Conservation (phyloP, 257 asterid species). For the Perilla frutescens region DNA sequence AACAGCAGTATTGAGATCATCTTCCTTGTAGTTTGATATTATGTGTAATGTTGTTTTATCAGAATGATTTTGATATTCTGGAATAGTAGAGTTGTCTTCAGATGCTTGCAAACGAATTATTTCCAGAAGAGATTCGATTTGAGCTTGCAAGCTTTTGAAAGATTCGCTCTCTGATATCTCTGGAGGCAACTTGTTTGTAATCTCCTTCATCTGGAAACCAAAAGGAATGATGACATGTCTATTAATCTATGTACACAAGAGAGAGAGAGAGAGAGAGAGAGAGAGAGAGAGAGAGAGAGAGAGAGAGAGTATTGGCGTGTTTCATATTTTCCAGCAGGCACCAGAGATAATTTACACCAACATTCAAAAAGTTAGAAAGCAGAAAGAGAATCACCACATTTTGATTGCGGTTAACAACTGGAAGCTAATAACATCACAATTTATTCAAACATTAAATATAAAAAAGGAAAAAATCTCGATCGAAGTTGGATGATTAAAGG, state of each 20-base stretch:
- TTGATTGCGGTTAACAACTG: too few relatives aligned
- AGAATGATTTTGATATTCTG: conserved; percentile 37
- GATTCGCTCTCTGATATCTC: conserved; percentile 62
- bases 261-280: conserved; percentile 12
- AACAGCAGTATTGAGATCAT: conserved; percentile 21
- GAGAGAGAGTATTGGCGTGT: conserved; percentile 9
- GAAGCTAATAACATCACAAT: too few relatives aligned
- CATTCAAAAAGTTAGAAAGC: neutral
- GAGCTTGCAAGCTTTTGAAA: conserved; percentile 52
- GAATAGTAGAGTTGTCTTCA: conserved; percentile 40
- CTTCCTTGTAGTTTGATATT: conserved; percentile 25
- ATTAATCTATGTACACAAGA: neutral
- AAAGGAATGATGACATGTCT: conserved; percentile 12
- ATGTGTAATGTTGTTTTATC: conserved; percentile 10
- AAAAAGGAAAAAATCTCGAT: neutral
- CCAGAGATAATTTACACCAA: neutral
- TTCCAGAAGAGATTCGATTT: conserved; percentile 61
- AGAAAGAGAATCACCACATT: neutral
- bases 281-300: neutral
- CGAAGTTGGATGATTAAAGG: neutral
- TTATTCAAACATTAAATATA: neutral
- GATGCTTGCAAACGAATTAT: conserved; percentile 43
- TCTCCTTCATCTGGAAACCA: conserved; percentile 67
- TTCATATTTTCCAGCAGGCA: neutral
- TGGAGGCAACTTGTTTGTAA: conserved; percentile 66